Conservation (phyloP, 306 rosid genomes). For the Trifolium repens region DNA sequence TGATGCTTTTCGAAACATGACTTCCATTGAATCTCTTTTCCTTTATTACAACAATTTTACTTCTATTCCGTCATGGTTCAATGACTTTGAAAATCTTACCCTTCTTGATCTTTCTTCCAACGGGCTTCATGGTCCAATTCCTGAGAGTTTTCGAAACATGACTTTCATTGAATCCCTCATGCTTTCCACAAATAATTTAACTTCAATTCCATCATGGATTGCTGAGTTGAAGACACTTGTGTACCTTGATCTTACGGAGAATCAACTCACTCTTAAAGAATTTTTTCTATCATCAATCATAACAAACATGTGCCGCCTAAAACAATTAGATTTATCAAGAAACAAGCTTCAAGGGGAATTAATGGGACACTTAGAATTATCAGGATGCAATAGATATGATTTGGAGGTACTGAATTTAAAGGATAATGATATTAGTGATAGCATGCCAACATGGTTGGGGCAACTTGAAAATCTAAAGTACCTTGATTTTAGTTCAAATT, state of each 20-base stretch:
- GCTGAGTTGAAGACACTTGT: neutral
- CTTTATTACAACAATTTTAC: neutral
- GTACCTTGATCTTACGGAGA: accelerated
- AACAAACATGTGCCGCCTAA: conserved; percentile 1
- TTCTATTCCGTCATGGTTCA: neutral
- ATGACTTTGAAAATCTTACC: neutral
- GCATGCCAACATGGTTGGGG: conserved; percentile 13
- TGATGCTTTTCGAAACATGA: neutral
- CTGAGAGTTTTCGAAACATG: conserved; percentile 10
- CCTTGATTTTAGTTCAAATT: neutral
- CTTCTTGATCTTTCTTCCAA: neutral
- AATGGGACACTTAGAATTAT: neutral
- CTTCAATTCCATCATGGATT: conserved; percentile 19
- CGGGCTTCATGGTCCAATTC: conserved; percentile 2
- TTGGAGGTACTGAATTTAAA: neutral
- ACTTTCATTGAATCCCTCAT: conserved; percentile 10
- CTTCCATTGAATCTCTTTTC: neutral
- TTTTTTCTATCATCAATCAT: conserved; percentile 7
- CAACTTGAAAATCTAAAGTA: conserved; percentile 21
- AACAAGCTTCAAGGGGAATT: conserved; percentile 22
- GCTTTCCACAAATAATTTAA: neutral
- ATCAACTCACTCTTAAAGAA: neutral
- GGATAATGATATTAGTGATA: neutral
- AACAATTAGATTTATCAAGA: neutral
- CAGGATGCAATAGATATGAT: conserved; percentile 17